Conservation (phyloP, 176 grass and related monocot genomes). For the Neostapfia colusana region DNA sequence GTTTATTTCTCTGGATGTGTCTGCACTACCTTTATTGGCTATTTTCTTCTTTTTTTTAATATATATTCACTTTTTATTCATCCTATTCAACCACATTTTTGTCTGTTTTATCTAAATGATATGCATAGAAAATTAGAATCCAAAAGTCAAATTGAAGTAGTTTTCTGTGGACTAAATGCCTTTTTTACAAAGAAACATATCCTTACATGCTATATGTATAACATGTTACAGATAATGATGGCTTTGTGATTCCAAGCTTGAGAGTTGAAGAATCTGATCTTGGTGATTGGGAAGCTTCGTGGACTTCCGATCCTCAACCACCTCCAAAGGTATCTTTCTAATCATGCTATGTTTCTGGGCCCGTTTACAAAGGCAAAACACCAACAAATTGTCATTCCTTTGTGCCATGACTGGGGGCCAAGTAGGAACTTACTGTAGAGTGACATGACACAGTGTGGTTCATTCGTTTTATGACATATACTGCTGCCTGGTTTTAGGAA, state of each 20-base stretch:
- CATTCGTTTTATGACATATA: background rate
- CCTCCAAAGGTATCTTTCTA: conserved; percentile 53
- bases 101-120: background rate
- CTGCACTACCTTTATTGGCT: background rate
- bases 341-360: conserved; percentile 13
- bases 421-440: background rate
- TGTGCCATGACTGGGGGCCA: background rate
- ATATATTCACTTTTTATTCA: background rate
- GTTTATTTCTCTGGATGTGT: background rate
- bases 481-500: conserved; percentile 11
- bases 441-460: background rate
- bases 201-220: conserved; percentile 5
- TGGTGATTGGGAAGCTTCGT: conserved; percentile 60
- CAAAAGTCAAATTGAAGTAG: background rate
- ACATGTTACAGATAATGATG: conserved; percentile 78
- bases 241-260: conserved; percentile 89
- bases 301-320: conserved; percentile 53
- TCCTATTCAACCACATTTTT: background rate
- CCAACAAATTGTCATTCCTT: conserved; percentile 5
- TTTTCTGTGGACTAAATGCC: background rate
- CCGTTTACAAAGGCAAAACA: conserved; percentile 23
- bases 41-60: background rate
- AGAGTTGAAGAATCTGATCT: conserved; percentile 61
- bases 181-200: background rate
- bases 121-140: background rate